These are phyloP conservation scores for Angomonas ambiguus DNA, from an alignment of 208 protist genomes.

Conservation along the genomic window DNA sequence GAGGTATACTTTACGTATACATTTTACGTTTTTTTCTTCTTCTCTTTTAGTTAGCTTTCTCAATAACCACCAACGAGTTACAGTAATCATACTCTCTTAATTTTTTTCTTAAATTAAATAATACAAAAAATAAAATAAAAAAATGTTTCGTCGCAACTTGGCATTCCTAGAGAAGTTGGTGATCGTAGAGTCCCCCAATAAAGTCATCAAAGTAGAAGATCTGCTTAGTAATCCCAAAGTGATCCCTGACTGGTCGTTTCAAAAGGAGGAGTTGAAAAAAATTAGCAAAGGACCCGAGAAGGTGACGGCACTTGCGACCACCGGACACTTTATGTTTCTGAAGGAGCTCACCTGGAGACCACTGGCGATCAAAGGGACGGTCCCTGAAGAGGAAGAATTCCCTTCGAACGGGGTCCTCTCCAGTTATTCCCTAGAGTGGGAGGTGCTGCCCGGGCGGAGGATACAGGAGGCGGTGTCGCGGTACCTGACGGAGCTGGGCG, in stretches of 20 bases:
- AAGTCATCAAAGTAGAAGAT: constrained; percentile 85
- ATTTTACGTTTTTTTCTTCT: background rate
- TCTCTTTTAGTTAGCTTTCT: no score
- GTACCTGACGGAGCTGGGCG: constrained; percentile 72
- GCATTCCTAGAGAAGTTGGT: constrained; percentile 72
- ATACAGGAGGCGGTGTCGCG: constrained; percentile 80
- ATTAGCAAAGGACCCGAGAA: constrained; percentile 59
- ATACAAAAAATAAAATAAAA: constrained; percentile 16
- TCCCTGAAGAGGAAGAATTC: constrained; percentile 26
- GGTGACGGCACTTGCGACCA: constrained; percentile 81
- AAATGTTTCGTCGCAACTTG: constrained; percentile 57
- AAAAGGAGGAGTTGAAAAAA: constrained; percentile 28
- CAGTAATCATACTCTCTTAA: no score
- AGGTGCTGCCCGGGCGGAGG: constrained; percentile 60
- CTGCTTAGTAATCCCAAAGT: constrained; percentile 77
- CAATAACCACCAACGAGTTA: no score
- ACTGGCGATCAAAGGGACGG: background rate
- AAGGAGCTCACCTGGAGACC: constrained; percentile 70
- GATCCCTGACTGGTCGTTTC: constrained; percentile 82
- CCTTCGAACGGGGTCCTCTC: constrained; percentile 55
- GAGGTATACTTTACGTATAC: constrained; percentile 11
- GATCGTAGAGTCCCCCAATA: constrained; percentile 91
- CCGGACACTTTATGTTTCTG: constrained; percentile 85
- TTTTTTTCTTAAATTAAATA: no score
- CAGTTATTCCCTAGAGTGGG: constrained; percentile 70